Evolutionary conservation across 164 flowering plant genomes (phyloP).

Genomic region (Annona squamosa): DNA sequence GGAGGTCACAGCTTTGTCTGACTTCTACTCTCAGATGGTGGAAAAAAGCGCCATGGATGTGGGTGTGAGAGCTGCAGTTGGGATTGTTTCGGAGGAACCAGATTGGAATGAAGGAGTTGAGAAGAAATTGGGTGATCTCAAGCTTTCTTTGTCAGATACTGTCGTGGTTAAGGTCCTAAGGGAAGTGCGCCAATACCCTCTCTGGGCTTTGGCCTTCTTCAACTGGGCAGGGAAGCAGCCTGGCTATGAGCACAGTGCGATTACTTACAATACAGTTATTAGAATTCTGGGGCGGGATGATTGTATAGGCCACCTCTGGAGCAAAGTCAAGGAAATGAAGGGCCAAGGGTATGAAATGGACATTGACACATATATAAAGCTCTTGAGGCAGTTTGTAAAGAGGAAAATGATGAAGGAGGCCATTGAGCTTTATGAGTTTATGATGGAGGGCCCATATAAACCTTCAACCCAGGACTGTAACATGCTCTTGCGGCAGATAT

Average conservation of each 20-base stretch:
- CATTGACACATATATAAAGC: constrained; percentile 65
- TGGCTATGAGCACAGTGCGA: constrained; percentile 43
- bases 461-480: constrained; percentile 53
- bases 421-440: constrained; percentile 74
- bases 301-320: constrained; percentile 68
- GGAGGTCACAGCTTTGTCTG: constrained; percentile 40
- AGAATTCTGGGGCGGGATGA: constrained; percentile 55
- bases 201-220: constrained; percentile 59
- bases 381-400: constrained; percentile 65
- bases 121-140: constrained; percentile 37
- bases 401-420: constrained; percentile 64
- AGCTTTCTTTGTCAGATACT: constrained; percentile 39
- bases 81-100: constrained; percentile 19
- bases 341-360: constrained; percentile 60
- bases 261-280: constrained; percentile 69
- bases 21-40: constrained; percentile 39
- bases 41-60: constrained; percentile 35
- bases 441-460: constrained; percentile 85
- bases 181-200: constrained; percentile 43
- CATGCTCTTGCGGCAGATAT: constrained; percentile 42
- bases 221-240: constrained; percentile 37
- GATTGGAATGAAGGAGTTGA: constrained; percentile 54
- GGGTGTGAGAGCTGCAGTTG: constrained; percentile 32
- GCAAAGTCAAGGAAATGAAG: constrained; percentile 60
- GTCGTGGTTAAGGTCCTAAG: constrained; percentile 48